Conservation (phyloP, 176 grass and related monocot genomes). For the Ensete glaucum region DNA sequence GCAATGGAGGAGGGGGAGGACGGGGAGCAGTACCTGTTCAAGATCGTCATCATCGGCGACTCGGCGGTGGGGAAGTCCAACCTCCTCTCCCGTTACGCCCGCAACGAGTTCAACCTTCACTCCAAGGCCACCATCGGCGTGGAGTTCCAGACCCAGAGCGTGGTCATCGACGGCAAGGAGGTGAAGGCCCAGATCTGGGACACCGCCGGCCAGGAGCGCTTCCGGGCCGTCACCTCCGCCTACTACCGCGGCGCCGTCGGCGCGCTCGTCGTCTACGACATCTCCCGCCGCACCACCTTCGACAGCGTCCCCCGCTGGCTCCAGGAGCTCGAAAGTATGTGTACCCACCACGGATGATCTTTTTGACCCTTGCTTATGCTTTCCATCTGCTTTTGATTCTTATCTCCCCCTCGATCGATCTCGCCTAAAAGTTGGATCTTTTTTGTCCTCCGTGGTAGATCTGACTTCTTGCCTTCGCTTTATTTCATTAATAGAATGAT, state of each 20-base stretch:
- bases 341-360: not conserved
- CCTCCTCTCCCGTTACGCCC: constrained; percentile 8
- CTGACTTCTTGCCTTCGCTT: not conserved
- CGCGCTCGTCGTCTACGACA: constrained; percentile 14
- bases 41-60: constrained; percentile 14
- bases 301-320: constrained; percentile 12
- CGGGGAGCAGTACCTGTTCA: constrained; percentile 10
- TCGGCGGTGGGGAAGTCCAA: constrained; percentile 16
- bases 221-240: constrained; percentile 12
- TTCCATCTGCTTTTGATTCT: not conserved
- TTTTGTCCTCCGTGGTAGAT: not conserved
- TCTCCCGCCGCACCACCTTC: constrained; percentile 12
- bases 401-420: not conserved
- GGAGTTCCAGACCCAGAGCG: constrained; percentile 21
- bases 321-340: constrained; percentile 7
- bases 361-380: not conserved
- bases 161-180: constrained; percentile 31
- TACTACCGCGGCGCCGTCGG: constrained; percentile 12
- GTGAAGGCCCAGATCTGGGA: constrained; percentile 45
- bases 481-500: not conserved
- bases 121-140: constrained; percentile 25
- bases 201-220: constrained; percentile 33
- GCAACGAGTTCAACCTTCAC: constrained; percentile 18
- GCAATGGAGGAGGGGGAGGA: not conserved
- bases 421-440: not conserved